Percentiles rank a stretch among this genome's conserved stretches.
Conservation (phyloP, 768 basidiomycete species). For the Thelephora aurantiotincta region DNA sequence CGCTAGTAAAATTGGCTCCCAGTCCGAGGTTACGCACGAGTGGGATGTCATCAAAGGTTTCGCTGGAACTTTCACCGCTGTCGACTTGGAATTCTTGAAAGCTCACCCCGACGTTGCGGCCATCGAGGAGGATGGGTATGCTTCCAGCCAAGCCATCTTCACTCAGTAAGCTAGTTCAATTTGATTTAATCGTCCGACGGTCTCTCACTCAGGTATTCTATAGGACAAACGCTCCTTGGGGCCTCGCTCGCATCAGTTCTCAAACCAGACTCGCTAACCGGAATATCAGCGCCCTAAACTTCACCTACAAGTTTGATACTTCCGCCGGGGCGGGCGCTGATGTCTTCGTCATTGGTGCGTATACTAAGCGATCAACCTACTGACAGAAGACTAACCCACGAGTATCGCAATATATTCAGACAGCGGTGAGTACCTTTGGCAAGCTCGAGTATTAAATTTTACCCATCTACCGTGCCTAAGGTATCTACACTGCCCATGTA, state of each 20-base stretch:
- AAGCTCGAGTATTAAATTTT: background rate
- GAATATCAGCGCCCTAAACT: slow-evolving; percentile 5
- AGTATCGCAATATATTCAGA: too few relatives aligned
- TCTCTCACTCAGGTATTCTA: background rate
- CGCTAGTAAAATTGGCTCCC: background rate
- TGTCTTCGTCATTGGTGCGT: slow-evolving; percentile 27
- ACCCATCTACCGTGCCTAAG: slow-evolving; percentile 3
- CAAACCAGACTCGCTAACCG: slow-evolving; percentile 5
- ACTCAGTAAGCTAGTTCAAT: slow-evolving; percentile 3
- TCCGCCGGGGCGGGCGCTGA: slow-evolving; percentile 22
- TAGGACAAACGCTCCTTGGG: slow-evolving; percentile 14
- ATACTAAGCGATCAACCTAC: too few relatives aligned
- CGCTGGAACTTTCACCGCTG: slow-evolving; percentile 8
- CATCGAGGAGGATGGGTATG: slow-evolving; percentile 11
- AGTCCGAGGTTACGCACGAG: slow-evolving; percentile 8
- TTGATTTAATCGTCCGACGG: background rate
- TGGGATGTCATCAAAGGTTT: slow-evolving; percentile 9
- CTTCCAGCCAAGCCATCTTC: slow-evolving; percentile 5
- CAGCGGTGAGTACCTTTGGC: background rate
- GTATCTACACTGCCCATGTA: slow-evolving; percentile 13
- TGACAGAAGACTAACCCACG: too few relatives aligned
- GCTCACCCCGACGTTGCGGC: slow-evolving; percentile 10
- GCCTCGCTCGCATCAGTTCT: slow-evolving; percentile 10
- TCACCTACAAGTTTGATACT: slow-evolving; percentile 16
- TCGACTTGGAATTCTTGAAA: slow-evolving; percentile 9